A percentile compares a stretch with the other conserved stretches of the same genome.
Conservation (phyloP, 2,329 filamentous ascomycete species). For the Drechslerella stenobrocha region DNA sequence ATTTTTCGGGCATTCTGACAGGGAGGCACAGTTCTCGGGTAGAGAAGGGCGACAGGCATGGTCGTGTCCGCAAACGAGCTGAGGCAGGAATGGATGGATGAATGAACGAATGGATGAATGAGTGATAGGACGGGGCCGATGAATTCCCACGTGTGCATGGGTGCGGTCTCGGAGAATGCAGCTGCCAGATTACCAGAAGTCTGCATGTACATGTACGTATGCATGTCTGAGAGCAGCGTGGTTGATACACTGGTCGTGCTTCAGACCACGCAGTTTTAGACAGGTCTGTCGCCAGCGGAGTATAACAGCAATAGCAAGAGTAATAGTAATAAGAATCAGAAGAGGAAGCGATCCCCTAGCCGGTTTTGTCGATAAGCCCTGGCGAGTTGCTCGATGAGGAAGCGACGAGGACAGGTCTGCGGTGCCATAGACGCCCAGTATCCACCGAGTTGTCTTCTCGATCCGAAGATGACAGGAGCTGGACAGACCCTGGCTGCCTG, state of each 20-base stretch:
- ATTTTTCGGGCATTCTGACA: constrained; percentile 4
- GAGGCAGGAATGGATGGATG: constrained; percentile 18
- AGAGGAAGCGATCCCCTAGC: too few species aligned
- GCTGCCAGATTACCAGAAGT: constrained; percentile 13
- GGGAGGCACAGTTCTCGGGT: constrained; percentile 12
- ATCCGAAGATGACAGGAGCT: constrained; percentile 43
- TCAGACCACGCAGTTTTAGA: constrained; percentile 20
- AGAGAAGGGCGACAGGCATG: constrained; percentile 7
- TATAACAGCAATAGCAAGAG: too few species aligned
- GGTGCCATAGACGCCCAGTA: constrained; percentile 36
- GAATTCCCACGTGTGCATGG: constrained; percentile 39
- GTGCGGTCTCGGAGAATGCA: background rate
- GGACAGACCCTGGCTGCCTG: constrained; percentile 36
- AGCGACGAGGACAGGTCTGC: background rate
- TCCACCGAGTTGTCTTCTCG: constrained; percentile 24
- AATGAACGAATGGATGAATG: constrained; percentile 30
- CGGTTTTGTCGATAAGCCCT: constrained; percentile 26
- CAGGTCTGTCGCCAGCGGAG: too few species aligned
- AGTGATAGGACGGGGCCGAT: constrained; percentile 21
- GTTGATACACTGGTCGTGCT: constrained; percentile 43
- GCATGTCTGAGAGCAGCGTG: constrained; percentile 15
- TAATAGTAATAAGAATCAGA: too few species aligned
- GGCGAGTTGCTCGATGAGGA: background rate
- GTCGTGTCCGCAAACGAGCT: constrained; percentile 32
- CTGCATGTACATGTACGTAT: background rate